These are phyloP conservation scores for Paecilomyces variotii DNA, from an alignment of 2,329 filamentous ascomycete genomes.

Conservation along the genomic window DNA sequence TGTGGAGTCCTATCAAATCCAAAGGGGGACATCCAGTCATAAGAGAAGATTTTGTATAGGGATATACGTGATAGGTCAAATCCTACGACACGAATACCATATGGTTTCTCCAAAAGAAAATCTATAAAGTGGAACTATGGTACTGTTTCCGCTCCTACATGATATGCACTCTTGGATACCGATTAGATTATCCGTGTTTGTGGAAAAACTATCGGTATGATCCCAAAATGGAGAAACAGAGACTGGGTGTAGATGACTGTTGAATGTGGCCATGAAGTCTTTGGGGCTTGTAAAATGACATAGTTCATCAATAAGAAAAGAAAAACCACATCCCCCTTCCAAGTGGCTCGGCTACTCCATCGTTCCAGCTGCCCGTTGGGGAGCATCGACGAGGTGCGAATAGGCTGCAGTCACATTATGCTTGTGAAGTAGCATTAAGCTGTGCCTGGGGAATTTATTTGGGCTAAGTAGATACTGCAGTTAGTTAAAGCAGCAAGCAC, in stretches of 20 bases:
- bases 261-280: neutral
- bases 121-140: neutral
- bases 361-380: neutral
- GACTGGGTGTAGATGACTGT: neutral
- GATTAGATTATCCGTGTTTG: neutral
- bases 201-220: neutral
- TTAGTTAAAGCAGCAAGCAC: neutral
- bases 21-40: neutral
- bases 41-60: neutral
- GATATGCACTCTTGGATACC: neutral
- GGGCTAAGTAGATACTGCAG: neutral
- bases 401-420: neutral
- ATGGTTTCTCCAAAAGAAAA: neutral
- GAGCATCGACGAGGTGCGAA: neutral
- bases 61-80: neutral
- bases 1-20: neutral
- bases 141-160: neutral
- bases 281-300: neutral
- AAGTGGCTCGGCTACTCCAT: neutral
- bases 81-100: neutral
- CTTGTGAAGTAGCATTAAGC: neutral
- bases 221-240: neutral
- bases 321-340: neutral
- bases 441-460: slow-evolving; percentile 1
- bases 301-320: neutral